These are phyloP conservation scores for Neurospora africana DNA, from an alignment of 495 filamentous ascomycete species.

Conservation along the genomic window DNA sequence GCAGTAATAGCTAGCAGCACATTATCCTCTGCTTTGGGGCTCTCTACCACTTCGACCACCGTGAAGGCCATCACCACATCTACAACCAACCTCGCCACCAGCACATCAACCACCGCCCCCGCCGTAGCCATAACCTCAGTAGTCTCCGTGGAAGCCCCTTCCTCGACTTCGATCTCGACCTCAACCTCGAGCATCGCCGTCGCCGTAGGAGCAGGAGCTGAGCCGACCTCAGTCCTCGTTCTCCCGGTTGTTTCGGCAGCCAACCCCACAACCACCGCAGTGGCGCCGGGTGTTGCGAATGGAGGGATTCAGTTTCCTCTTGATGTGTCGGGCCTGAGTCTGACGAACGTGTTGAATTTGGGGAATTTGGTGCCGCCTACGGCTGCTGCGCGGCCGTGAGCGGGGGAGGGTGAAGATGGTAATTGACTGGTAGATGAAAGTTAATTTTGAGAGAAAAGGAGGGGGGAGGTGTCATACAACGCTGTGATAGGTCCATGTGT, in stretches of 20 bases:
- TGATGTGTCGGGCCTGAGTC: constrained; percentile 21
- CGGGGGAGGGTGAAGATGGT: background rate
- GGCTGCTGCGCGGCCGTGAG: background rate
- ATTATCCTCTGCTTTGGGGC: background rate
- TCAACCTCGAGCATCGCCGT: background rate
- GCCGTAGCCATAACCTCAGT: constrained; percentile 2
- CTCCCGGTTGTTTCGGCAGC: constrained; percentile 1
- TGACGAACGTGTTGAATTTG: constrained; percentile 24
- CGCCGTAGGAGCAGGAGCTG: background rate
- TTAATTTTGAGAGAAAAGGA: background rate
- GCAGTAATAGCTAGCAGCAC: background rate
- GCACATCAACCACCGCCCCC: background rate
- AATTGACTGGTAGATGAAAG: background rate
- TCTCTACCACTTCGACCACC: background rate
- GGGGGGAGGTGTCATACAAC: background rate
- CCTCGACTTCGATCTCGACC: constrained; percentile 10
- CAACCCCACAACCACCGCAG: background rate
- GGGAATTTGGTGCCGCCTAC: constrained; percentile 24
- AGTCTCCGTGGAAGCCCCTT: constrained; percentile 4
- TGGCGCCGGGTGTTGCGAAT: constrained; percentile 3
- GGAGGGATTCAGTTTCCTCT: constrained; percentile 11
- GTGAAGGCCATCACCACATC: background rate
- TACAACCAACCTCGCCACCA: background rate
- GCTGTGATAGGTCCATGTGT: too few species aligned
- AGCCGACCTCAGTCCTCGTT: constrained; percentile 16